Evolutionary conservation across 2,329 filamentous ascomycete genomes (phyloP), one percentile per base, ranked within the genome.

Genomic region (Ceratocystis diversiconidia): DNA sequence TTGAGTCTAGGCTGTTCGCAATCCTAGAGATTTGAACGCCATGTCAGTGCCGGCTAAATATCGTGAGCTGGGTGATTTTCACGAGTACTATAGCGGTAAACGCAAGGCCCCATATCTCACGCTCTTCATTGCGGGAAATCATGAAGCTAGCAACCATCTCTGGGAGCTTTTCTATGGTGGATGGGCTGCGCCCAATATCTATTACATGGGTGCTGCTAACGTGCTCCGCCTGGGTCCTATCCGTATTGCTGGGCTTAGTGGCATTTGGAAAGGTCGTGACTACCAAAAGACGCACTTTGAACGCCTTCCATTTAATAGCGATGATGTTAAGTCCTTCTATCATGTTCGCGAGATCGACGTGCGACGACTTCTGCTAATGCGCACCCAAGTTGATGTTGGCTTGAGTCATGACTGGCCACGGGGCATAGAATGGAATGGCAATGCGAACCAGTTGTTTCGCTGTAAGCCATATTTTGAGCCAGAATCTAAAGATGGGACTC

Each of bases 371-470:
- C 79, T 96, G 48, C 85, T 92, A 71, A 72, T 97, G 41, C 82
- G 85, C n/a, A 89, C 88, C 19, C 92, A 95, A 72, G 85, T 97
- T 46, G 94, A 99, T 70, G 78, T 99, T 57, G 91, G 92, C 2
- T 76, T 99, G 64, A 96, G 92, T 70, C 94, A 99, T 73, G 94
- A 99, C 76, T 99, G 94, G 94, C 94, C 94, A 0, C 84, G 86
- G 62, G 86, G 82, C 0, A 84, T 97, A 64, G 94, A 96, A 75
- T 85, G 83, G 73, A 82, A 85, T 69, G 94, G 94, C 4, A 81
- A 97, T 72, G 76, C 81, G 60, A 76, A 80, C 61, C 76, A 78
- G 52, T 77, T 99, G 1, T 95, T 91, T 73, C 78, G 76, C 36
- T 82, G 79, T 73, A 97, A 97, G 77, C 81, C 80, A 0, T 79